phyloP scores from a whole-genome alignment of 176 grass and related monocot species.

The Microstegium vimineum region DNA sequence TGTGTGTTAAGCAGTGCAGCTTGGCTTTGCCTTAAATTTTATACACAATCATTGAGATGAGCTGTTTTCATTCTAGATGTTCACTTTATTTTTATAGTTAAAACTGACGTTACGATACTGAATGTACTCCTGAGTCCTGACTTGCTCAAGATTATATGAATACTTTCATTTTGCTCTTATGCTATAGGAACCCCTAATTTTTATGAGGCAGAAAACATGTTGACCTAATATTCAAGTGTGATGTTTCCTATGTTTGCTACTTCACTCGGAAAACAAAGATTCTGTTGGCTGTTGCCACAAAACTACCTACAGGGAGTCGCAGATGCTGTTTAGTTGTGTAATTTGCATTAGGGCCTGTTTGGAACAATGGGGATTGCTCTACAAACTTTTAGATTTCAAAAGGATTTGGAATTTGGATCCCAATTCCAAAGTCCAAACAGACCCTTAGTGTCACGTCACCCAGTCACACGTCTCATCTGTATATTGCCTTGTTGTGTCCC shows the following conservation, averaged over 20 bases:
- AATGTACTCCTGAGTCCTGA: constrained; percentile 3
- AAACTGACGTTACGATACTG: neutral
- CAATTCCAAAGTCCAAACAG: neutral
- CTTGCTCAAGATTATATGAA: constrained; percentile 5
- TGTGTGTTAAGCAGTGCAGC: constrained; percentile 30
- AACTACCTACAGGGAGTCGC: neutral
- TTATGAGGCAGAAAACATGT: neutral
- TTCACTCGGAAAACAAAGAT: neutral
- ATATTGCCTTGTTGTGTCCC: neutral
- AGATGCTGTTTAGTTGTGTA: constrained; percentile 5
- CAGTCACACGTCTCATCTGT: neutral
- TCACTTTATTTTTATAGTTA: neutral
- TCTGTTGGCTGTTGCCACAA: neutral
- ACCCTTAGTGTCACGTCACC: neutral
- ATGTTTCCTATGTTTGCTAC: neutral
- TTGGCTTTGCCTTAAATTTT: constrained; percentile 26
- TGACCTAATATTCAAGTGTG: neutral
- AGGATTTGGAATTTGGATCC: neutral
- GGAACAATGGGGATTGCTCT: neutral
- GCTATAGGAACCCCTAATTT: neutral
- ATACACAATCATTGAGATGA: constrained; percentile 19
- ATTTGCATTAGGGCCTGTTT: constrained; percentile 1
- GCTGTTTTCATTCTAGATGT: constrained; percentile 25
- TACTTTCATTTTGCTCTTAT: neutral
- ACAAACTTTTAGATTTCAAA: neutral